These are phyloP conservation scores for Zasmidium cellare DNA, from an alignment of 2,329 filamentous ascomycete species.

Conservation along the genomic window DNA sequence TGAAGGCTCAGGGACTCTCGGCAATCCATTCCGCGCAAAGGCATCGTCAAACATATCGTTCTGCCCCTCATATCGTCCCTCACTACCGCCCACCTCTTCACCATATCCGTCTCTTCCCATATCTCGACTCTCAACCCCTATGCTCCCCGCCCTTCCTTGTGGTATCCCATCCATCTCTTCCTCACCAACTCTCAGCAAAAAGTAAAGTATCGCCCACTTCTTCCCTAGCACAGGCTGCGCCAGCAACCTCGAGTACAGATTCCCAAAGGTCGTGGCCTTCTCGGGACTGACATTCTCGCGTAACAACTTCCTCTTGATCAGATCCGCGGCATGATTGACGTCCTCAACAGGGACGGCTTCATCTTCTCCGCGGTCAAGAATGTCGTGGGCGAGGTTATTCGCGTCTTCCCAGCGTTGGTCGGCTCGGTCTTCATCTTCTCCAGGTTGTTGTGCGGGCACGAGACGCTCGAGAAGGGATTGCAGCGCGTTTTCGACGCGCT, in stretches of 20 bases:
- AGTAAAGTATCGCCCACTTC: slow-evolving; percentile 95
- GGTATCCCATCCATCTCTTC: slow-evolving; percentile 17
- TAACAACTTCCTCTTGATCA: slow-evolving; percentile 86
- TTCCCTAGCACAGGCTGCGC: slow-evolving; percentile 90
- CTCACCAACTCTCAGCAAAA: slow-evolving; percentile 81
- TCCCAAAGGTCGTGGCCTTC: slow-evolving; percentile 80
- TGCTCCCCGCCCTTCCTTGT: slow-evolving; percentile 8
- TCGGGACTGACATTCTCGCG: slow-evolving; percentile 71
- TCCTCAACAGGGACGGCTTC: slow-evolving; percentile 61
- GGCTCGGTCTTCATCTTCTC: slow-evolving; percentile 66
- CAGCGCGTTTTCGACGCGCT: slow-evolving; percentile 76
- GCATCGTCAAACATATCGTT: slow-evolving; percentile 46
- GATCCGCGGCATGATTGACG: slow-evolving; percentile 86
- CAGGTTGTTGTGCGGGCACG: slow-evolving; percentile 61
- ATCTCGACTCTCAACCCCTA: background rate
- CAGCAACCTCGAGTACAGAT: slow-evolving; percentile 84
- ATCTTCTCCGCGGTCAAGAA: slow-evolving; percentile 48
- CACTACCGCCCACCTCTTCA: background rate
- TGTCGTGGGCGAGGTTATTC: slow-evolving; percentile 51
- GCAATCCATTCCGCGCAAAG: slow-evolving; percentile 48
- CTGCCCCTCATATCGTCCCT: slow-evolving; percentile 15
- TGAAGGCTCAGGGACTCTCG: slow-evolving; percentile 35
- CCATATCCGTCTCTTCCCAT: slow-evolving; percentile 4
- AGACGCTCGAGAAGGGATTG: slow-evolving; percentile 75
- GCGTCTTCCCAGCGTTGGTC: slow-evolving; percentile 69